Base-by-base conservation (phyloP, 2,329 filamentous ascomycete species). In the Torrubiella hemipterigena region DNA sequence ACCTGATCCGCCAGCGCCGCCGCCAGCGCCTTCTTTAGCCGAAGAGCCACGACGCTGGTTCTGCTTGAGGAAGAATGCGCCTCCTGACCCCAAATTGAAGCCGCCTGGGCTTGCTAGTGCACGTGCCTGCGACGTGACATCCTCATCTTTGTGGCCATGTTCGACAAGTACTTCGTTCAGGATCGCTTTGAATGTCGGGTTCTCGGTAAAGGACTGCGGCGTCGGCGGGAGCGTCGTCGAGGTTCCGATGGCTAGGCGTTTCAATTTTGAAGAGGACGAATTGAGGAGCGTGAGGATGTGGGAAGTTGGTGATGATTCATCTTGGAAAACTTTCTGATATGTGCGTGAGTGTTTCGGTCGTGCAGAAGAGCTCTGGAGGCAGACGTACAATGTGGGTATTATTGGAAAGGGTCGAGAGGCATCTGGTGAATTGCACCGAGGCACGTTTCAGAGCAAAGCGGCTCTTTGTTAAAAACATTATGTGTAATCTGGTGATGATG, bases 271-370 rank as follows among this genome's bases (percentile, higher is more conserved):
- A n/a, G n/a, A n/a, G 4, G 57, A 67, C 23, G 65, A 68, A 22
- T 71, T 61, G 35, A 81, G 69, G 39, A 73, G 69, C 25, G 69
- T 70, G 18, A 81, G 63, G 19, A 75, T 55, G 46, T 76, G 62
- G 2, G 55, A 55, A 23, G 59, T 55, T 2, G 63, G 56, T 2
- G 59, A 48, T 7, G 57, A 44, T 2, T 62, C 55, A 37, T 66
- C 56, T 17, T 65, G 63, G 42, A 74, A 71, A 33, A 70, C 64
- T 63, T 74, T 75, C 74, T 79, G 33, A 6, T 17, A 34, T 23
- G 17, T 24, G 26, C 14, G 40, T 49, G 27, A 44, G 38, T 32
- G 36, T 22, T 18, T 15, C 7, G 31, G 26, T n/a, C n/a, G n/a
- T n/a, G n/a, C n/a, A 18, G 11, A 17, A 14, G 8, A 13, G 14